A percentile compares a stretch with the other conserved stretches of the same genome.
phyloP scores from a whole-genome alignment of 129 eudicot genomes.

The Arctium minus region DNA sequence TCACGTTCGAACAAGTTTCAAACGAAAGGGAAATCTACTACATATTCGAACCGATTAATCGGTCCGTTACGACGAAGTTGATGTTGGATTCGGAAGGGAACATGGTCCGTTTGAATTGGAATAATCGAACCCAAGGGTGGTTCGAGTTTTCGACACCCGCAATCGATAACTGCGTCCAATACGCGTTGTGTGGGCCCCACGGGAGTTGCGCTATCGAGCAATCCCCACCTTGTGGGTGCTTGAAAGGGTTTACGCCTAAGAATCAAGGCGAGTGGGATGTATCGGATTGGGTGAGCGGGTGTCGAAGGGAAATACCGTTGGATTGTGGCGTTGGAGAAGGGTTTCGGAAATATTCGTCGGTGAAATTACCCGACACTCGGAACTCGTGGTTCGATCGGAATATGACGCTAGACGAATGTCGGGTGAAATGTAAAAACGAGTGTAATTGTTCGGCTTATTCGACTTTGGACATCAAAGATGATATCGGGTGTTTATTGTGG shows the following conservation, averaged over 20 bases:
- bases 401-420: slow-evolving; percentile 37
- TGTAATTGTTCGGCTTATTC: slow-evolving; percentile 53
- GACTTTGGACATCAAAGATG: slow-evolving; percentile 21
- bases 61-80: neutral
- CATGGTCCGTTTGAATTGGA: neutral
- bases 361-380: slow-evolving; percentile 43
- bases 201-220: slow-evolving; percentile 28
- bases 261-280: slow-evolving; percentile 22
- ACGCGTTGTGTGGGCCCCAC: slow-evolving; percentile 34
- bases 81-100: neutral
- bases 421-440: slow-evolving; percentile 32
- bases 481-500: slow-evolving; percentile 53
- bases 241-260: slow-evolving; percentile 36
- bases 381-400: slow-evolving; percentile 22
- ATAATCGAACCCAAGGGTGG: neutral
- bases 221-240: slow-evolving; percentile 35
- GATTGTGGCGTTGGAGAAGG: slow-evolving; percentile 38
- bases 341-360: slow-evolving; percentile 13
- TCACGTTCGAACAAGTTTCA: neutral
- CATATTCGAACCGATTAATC: neutral
- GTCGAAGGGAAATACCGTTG: slow-evolving; percentile 33
- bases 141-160: neutral
- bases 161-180: neutral
- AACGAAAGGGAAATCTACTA: neutral
- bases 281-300: slow-evolving; percentile 51